A percentile compares a stretch with the other conserved stretches of the same genome.
Evolutionary conservation across 2,329 filamentous ascomycete species (phyloP).

Genomic region (Cryphonectria nitschkei): DNA sequence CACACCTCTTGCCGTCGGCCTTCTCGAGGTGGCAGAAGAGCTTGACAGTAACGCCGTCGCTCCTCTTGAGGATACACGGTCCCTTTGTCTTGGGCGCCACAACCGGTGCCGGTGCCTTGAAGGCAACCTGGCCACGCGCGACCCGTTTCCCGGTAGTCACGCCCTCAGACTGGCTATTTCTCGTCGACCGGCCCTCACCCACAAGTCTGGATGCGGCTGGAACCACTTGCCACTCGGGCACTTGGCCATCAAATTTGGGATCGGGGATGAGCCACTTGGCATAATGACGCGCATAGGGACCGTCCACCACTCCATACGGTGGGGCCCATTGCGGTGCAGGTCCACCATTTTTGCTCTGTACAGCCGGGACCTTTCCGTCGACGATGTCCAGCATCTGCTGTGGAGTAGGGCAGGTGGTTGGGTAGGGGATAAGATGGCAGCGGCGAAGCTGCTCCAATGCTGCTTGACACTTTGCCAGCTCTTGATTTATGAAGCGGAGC

Average conservation of each 20-base stretch:
- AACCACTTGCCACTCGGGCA: slow-evolving; percentile 50
- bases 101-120: slow-evolving; percentile 71
- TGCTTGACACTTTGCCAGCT: slow-evolving; percentile 92
- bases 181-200: slow-evolving; percentile 75
- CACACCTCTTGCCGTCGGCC: slow-evolving; percentile 64
- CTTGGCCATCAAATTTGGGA: slow-evolving; percentile 76
- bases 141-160: slow-evolving; percentile 53
- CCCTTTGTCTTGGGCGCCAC: slow-evolving; percentile 77
- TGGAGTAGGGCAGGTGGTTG: slow-evolving; percentile 69
- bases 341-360: slow-evolving; percentile 65
- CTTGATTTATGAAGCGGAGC: slow-evolving; percentile 90
- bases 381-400: slow-evolving; percentile 72
- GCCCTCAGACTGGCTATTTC: slow-evolving; percentile 70
- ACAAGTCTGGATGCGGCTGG: slow-evolving; percentile 48
- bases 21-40: slow-evolving; percentile 66
- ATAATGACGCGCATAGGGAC: slow-evolving; percentile 93
- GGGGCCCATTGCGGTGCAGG: slow-evolving; percentile 76
- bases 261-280: slow-evolving; percentile 94
- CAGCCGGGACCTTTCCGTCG: slow-evolving; percentile 72
- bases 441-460: slow-evolving; percentile 92
- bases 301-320: slow-evolving; percentile 88
- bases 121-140: slow-evolving; percentile 54
- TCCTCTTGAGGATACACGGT: slow-evolving; percentile 82
- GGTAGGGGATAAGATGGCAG: slow-evolving; percentile 90
- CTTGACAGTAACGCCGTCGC: slow-evolving; percentile 85